Evolutionary conservation across 2,329 filamentous ascomycete species (phyloP).

Genomic region (Trichophyton verrucosum): DNA sequence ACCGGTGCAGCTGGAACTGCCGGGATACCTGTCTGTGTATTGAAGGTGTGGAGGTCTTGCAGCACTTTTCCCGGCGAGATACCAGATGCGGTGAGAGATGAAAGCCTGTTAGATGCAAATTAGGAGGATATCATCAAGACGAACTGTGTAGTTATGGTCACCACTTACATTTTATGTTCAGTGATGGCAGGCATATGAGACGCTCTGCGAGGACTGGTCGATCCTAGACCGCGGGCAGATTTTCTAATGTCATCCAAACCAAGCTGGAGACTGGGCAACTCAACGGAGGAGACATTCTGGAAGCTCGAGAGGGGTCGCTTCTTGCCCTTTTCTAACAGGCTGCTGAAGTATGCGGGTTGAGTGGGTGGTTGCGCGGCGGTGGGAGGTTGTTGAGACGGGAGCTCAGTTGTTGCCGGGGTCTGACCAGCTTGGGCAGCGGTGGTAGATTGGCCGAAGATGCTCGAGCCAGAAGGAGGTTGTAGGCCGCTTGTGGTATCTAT

Average conservation of each 20-base stretch:
- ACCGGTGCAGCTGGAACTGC: background rate
- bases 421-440: constrained; percentile 16
- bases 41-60: constrained; percentile 72
- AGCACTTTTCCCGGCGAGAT: constrained; percentile 77
- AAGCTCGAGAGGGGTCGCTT: constrained; percentile 54
- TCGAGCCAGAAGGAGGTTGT: constrained; percentile 17
- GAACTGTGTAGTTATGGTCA: no score
- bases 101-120: constrained; percentile 49
- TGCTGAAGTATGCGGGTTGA: constrained; percentile 52
- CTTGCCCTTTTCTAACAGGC: constrained; percentile 50
- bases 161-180: constrained; percentile 39
- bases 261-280: constrained; percentile 79
- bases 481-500: constrained; percentile 4
- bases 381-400: constrained; percentile 16
- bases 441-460: constrained; percentile 17
- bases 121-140: background rate
- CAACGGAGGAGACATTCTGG: constrained; percentile 44
- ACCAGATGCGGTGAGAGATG: constrained; percentile 83
- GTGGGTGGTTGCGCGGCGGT: constrained; percentile 18
- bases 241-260: constrained; percentile 76
- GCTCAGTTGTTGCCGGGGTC: constrained; percentile 13
- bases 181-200: constrained; percentile 28
- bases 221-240: constrained; percentile 64
- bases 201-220: constrained; percentile 41
- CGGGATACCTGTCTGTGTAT: constrained; percentile 43